A percentile compares a stretch with the other conserved stretches of the same genome.
These are phyloP conservation scores for Breviolum minutum DNA, from an alignment of 73 alveolate genomes.

Conservation along the genomic window DNA sequence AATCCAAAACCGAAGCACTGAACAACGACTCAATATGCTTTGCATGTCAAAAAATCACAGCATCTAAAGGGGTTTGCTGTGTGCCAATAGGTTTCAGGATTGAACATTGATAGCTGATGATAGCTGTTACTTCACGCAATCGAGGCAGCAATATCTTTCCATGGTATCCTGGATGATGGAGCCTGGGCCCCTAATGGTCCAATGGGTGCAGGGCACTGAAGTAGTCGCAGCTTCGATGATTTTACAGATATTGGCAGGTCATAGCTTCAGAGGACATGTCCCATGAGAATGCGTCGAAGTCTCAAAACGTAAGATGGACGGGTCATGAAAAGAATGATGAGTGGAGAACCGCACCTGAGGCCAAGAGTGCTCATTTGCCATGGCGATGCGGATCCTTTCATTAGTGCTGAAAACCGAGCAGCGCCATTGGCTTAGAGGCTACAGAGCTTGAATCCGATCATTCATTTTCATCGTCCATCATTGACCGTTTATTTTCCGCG, in stretches of 20 bases:
- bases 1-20: not conserved
- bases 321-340: not conserved
- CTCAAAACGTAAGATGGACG: too few species aligned
- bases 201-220: too few species aligned
- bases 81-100: too few species aligned
- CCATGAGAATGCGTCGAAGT: slow-evolving; percentile 9
- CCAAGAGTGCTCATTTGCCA: slow-evolving; percentile 83
- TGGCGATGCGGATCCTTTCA: slow-evolving; percentile 87
- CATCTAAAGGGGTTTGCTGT: too few species aligned
- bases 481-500: too few species aligned
- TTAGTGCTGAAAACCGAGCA: slow-evolving; percentile 40
- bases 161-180: slow-evolving; percentile 80
- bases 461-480: too few species aligned
- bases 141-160: slow-evolving; percentile 74
- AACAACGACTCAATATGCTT: not conserved
- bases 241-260: not conserved
- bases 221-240: too few species aligned
- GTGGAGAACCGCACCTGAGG: not conserved
- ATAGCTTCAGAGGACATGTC: slow-evolving; percentile 71
- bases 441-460: too few species aligned
- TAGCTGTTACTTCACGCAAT: too few species aligned
- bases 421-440: not conserved
- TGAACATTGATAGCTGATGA: too few species aligned
- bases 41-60: not conserved
- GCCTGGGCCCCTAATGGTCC: not conserved